Evolutionary conservation across 805 yeast species (phyloP), one percentile per base, ranked within the genome.

Genomic region (Candida ipomoeae): DNA sequence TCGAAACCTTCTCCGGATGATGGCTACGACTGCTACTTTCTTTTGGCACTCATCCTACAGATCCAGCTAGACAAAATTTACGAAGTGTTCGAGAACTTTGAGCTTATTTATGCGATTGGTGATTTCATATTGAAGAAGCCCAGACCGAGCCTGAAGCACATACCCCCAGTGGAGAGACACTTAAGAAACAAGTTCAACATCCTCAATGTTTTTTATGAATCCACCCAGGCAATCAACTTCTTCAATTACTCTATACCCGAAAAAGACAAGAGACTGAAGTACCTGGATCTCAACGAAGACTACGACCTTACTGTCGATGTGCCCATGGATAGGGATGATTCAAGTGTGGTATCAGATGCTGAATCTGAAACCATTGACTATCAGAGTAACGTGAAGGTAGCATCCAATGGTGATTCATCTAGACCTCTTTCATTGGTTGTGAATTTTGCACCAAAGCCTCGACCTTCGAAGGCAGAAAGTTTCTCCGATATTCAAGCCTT

Each of bases 151-250:
- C 63, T 63, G 31, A 58, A 58, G 14, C 60, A 67, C 23, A 38
- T 29, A 29, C 39, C 58, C 1, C 52, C 59, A 2, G 41, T 51
- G 32, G 58, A 68, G 3, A 62, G 61, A 15, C 61, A 61, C 29
- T 52, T 69, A 37, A 56, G 66, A 46, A 58, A 59, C 41, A 60
- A 59, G 31, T 69, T 75, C 60, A 64, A 54, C 51, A 67, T 62
- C 55, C 55, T 69, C 53, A 58, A 65, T 52, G 57, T 71, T 14
- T 71, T 76, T 48, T 80, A 66, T 58, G 73, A 66, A 51, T 72
- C 82, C 11, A 78, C 84, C 1, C 78, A 79, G 38, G 67, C 77
- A 1, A 74, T 80, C 37, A 80, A 77, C 56, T 57, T 69, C 13
- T 69, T 71, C 52, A 76, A 78, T 56, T 80, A 79, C 58, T 57